A percentile compares a stretch with the other conserved stretches of the same genome.
Conservation (phyloP, 2,329 filamentous ascomycete genomes). For the Colletotrichum lupini region DNA sequence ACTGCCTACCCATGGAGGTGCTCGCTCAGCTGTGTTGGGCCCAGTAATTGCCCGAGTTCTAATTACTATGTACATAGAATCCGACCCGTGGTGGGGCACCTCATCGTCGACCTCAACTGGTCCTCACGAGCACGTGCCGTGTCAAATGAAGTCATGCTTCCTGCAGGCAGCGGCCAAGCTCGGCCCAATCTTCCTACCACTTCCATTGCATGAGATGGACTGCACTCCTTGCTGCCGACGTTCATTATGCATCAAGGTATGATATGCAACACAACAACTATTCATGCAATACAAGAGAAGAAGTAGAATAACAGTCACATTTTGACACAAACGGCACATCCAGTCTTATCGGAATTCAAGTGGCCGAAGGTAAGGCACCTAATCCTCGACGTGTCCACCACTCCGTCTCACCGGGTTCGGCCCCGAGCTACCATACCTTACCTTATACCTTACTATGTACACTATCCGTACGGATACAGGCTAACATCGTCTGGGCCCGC, state of each 20-base stretch:
- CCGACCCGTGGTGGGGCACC: background rate
- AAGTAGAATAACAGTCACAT: background rate
- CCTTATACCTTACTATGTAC: background rate
- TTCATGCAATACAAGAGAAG: background rate
- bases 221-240: background rate
- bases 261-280: background rate
- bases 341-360: background rate
- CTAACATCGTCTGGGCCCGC: background rate
- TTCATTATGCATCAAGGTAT: background rate
- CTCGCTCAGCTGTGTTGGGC: conserved; percentile 7
- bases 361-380: too few species aligned
- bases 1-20: background rate
- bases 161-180: conserved; percentile 13
- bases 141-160: conserved; percentile 27
- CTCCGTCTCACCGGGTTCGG: background rate
- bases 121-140: conserved; percentile 16
- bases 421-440: background rate
- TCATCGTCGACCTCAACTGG: too few species aligned
- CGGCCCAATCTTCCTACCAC: background rate
- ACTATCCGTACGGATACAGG: background rate
- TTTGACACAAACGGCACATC: background rate
- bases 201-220: background rate
- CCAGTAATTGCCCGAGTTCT: conserved; percentile 23
- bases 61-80: background rate
- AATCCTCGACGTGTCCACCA: background rate